Base-by-base conservation (phyloP, 129 eudicot genomes). In the carrot (Daucus carota) region DNA sequence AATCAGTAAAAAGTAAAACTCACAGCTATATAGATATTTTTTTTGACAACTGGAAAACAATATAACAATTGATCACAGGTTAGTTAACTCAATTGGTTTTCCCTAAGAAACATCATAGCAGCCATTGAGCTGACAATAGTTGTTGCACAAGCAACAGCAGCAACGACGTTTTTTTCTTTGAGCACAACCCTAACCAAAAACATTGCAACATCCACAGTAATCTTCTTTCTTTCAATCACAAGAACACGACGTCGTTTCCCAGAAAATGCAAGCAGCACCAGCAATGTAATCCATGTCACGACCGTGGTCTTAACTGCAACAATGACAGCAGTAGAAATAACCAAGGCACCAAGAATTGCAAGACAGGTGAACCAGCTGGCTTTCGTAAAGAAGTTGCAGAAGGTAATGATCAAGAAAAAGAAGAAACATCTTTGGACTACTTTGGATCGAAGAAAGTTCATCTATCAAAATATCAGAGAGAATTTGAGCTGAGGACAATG, bases 161-260 rank as follows among this genome's bases (percentile, higher is more conserved):
- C 73, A 12, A 84, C 79, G 65, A 87, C 45, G 47, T 85, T 78
- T 68, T 78, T 83, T 54, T 87, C 89, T 59, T 74, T 83, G 24
- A 87, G 34, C 65, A 87, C 81, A 79, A 88, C 90, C 73, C 78
- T 71, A 26, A 84, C 74, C 78, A 86, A 72, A 77, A 84, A 65
- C 86, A 83, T 75, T 34, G 85, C 82, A 42, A 92, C 90, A 52
- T 90, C 93, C 24, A 87, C 62, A 5, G 92, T 85, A 29, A 92
- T 90, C 89, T 88, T 85, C 79, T 88, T 83, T 31, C 96, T 90
- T 78, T 92, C 85, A 47, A 46, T 66, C 18, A 74, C 98, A 80
- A 92, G 78, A 26, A 92, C 86, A 8, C 92, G 83, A 24, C 96
- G 91, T 0, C 94, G 85, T 74, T 92, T 92, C 72, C 98, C 98